Conservation (phyloP, 192 early-diverging fungal species). For the Coemansia sp. region DNA sequence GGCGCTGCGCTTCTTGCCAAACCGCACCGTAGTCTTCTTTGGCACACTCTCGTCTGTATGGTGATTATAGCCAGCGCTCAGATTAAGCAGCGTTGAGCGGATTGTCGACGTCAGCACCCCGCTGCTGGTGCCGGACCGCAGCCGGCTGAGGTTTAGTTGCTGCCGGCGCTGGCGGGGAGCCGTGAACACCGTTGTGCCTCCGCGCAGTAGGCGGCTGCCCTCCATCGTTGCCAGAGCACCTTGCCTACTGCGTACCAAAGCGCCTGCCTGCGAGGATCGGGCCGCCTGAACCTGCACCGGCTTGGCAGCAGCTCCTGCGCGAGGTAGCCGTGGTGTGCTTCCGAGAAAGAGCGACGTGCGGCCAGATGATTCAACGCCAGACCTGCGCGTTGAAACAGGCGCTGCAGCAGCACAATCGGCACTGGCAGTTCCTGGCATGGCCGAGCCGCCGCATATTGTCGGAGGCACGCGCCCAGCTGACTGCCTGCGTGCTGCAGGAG, state of each 20-base stretch:
- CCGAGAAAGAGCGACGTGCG: conserved; percentile 9
- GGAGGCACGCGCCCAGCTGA: conserved; percentile 8
- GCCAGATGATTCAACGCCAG: neutral
- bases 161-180: conserved; percentile 19
- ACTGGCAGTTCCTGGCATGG: conserved; percentile 7
- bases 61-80: neutral
- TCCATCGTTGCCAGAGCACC: neutral
- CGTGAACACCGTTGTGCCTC: conserved; percentile 10
- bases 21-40: neutral
- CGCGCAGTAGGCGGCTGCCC: conserved; percentile 3
- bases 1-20: conserved; percentile 15
- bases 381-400: conserved; percentile 2
- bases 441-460: conserved; percentile 11
- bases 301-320: conserved; percentile 9
- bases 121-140: conserved; percentile 4
- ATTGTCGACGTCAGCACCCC: conserved; percentile 8
- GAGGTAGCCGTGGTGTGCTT: neutral
- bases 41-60: neutral
- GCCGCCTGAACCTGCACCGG: neutral
- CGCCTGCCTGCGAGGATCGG: neutral
- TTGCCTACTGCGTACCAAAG: conserved; percentile 1
- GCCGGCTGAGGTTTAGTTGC: conserved; percentile 28
- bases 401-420: conserved; percentile 10
- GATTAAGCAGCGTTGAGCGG: conserved; percentile 15
- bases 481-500: conserved; percentile 12